Percentiles rank a stretch among this genome's conserved stretches.
phyloP scores from a whole-genome alignment of 169 alveolate species.

The Cryptosporidium xiaoi region DNA sequence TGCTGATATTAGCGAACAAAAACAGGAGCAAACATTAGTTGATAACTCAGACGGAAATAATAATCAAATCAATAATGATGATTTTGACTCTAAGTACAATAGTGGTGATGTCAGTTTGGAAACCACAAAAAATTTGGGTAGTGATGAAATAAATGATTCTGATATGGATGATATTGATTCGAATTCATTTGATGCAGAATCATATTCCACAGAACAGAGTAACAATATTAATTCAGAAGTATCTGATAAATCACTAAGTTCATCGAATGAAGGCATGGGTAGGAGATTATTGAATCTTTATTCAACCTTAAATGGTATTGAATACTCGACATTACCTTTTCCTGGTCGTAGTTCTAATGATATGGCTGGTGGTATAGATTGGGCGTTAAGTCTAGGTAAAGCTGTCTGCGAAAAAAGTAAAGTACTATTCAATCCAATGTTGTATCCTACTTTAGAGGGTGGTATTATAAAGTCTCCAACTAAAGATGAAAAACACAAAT shows the following conservation, averaged over 20 bases:
- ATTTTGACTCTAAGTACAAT: too few species aligned
- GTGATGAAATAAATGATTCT: background rate
- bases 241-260: background rate
- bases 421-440: background rate
- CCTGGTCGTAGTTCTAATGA: background rate
- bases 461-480: constrained; percentile 15
- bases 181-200: background rate
- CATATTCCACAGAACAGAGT: background rate
- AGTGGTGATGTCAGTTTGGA: background rate
- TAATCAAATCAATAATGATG: too few species aligned
- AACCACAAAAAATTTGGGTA: background rate
- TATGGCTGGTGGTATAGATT: constrained; percentile 31
- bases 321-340: background rate
- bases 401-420: background rate
- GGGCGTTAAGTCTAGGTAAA: constrained; percentile 41
- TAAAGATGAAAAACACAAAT: constrained; percentile 21
- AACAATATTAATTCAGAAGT: background rate
- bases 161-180: background rate
- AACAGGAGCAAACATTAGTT: too few species aligned
- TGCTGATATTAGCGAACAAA: too few species aligned
- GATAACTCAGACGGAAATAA: too few species aligned
- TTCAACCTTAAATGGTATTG: background rate
- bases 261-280: background rate
- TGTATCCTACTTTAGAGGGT: background rate
- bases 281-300: background rate